phyloP scores from a whole-genome alignment of 2,329 filamentous ascomycete genomes.

The Coleophoma crateriformis region DNA sequence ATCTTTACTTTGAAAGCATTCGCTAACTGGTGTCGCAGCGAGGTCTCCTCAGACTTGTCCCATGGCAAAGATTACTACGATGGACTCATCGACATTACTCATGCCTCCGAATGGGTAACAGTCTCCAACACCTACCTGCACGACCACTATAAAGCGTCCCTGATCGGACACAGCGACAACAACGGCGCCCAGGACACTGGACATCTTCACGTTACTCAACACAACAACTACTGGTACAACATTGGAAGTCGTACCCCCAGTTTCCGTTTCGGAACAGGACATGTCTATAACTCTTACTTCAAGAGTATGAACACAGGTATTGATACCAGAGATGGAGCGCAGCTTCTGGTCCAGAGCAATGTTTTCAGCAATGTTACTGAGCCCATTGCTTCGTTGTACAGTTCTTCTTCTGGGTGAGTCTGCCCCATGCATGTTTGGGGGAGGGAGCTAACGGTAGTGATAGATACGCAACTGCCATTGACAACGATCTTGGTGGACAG shows the following conservation, averaged over 20 bases:
- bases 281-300: conserved; percentile 52
- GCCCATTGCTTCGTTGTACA: conserved; percentile 34
- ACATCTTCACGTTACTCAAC: conserved; percentile 57
- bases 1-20: not conserved
- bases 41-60: conserved; percentile 33
- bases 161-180: conserved; percentile 54
- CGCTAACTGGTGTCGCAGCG: not conserved
- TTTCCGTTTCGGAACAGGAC: conserved; percentile 61
- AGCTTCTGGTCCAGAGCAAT: conserved; percentile 51
- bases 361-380: conserved; percentile 37
- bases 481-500: conserved; percentile 42
- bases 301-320: conserved; percentile 41
- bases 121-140: conserved; percentile 44
- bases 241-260: conserved; percentile 58
- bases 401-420: conserved; percentile 28
- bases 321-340: conserved; percentile 50
- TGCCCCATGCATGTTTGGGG: not conserved
- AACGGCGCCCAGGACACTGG: conserved; percentile 54
- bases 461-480: conserved; percentile 35
- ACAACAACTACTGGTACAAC: conserved; percentile 62
- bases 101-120: conserved; percentile 57
- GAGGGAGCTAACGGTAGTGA: not conserved
- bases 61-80: conserved; percentile 67
- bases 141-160: conserved; percentile 55
- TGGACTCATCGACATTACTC: conserved; percentile 58